Conservation (phyloP, 148 eudicot species). For the Simmondsia chinensis region DNA sequence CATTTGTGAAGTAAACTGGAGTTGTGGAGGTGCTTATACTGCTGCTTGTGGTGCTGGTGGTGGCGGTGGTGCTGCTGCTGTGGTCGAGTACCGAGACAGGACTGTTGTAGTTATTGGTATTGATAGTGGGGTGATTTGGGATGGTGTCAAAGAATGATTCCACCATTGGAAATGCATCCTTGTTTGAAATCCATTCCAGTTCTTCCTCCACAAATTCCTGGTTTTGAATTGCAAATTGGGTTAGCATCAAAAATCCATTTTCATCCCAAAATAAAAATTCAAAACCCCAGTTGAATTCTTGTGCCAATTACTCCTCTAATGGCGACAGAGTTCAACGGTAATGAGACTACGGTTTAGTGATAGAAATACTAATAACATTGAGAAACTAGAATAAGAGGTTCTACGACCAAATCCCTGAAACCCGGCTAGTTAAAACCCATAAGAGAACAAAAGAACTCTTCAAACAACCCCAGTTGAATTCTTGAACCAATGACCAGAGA, state of each 20-base stretch:
- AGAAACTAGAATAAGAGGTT: no score
- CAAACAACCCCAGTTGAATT: no score
- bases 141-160: slow-evolving; percentile 59
- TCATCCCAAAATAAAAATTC: no score
- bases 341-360: no score
- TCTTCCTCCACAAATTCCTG: slow-evolving; percentile 75
- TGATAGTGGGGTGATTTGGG: slow-evolving; percentile 25
- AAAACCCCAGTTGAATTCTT: no score
- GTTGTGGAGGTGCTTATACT: slow-evolving; percentile 15
- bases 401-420: no score
- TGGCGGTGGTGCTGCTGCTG: slow-evolving; percentile 29
- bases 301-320: no score
- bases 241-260: slow-evolving; percentile 11
- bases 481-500: no score
- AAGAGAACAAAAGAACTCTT: no score
- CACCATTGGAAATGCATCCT: slow-evolving; percentile 72
- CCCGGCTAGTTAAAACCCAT: no score
- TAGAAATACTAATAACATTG: no score
- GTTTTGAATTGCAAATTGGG: slow-evolving; percentile 1
- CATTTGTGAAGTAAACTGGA: slow-evolving; percentile 18
- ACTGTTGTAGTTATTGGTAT: slow-evolving; percentile 25
- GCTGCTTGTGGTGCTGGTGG: slow-evolving; percentile 6
- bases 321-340: no score
- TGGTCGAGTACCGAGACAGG: slow-evolving; percentile 67
- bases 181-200: slow-evolving; percentile 80